phyloP scores from a whole-genome alignment of 2,329 filamentous ascomycete genomes.

The Pestalotiopsis sp. region DNA sequence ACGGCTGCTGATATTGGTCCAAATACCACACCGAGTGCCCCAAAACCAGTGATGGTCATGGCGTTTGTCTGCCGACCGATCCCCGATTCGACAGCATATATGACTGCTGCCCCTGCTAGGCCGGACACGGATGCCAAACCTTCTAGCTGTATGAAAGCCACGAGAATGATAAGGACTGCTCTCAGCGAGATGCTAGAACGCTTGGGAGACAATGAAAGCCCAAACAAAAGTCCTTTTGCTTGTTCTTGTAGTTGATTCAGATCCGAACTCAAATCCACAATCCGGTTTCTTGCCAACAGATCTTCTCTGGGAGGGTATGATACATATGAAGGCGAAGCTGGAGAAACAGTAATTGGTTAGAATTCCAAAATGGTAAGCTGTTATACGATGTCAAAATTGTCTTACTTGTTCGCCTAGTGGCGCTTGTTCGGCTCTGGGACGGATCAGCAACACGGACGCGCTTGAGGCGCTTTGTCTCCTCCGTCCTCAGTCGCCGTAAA shows the following conservation, averaged over 20 bases:
- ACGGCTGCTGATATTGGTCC: not conserved
- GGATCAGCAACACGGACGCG: not conserved
- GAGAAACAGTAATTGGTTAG: too few relatives aligned
- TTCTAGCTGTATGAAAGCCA: not conserved
- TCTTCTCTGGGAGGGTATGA: not conserved
- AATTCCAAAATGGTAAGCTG: too few relatives aligned
- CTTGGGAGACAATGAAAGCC: not conserved
- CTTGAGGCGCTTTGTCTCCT: not conserved
- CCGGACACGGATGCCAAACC: not conserved
- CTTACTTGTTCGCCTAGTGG: too few relatives aligned
- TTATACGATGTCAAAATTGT: too few relatives aligned
- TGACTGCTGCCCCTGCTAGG: not conserved
- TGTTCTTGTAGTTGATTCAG: not conserved
- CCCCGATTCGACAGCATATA: not conserved
- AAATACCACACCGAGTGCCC: not conserved
- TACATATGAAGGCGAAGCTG: too few relatives aligned
- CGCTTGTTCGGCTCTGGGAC: too few relatives aligned
- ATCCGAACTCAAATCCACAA: not conserved
- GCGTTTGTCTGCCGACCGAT: not conserved
- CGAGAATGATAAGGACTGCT: not conserved
- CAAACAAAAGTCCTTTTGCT: not conserved
- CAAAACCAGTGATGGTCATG: not conserved
- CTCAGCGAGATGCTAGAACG: not conserved
- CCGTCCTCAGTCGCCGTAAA: not conserved
- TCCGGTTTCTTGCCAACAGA: not conserved